Base-by-base conservation (phyloP, 306 rosid genomes). In the Crotalaria pallida region DNA sequence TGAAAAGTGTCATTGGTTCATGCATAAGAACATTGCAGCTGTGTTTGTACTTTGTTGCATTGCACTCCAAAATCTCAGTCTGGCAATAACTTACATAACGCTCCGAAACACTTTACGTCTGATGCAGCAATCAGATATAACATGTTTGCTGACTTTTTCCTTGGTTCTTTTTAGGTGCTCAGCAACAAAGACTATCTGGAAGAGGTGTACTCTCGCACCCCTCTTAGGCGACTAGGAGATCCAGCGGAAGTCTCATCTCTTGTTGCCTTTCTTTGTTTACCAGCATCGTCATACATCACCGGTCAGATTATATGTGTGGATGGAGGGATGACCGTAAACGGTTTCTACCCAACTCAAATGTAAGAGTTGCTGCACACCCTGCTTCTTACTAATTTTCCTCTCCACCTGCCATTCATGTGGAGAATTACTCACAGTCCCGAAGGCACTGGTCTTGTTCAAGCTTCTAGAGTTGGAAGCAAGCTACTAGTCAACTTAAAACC, bases 291-390 rank as follows among this genome's bases (percentile, higher is more conserved):
- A 23, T 90, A 86, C 76, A 80, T 88, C 65, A 91, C 89, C 47
- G 97, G 96, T 26, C 96, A 91, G 69, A 77, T 87, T 71, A 82
- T 91, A 55, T 84, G 92, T 69, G 83, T 88, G 17, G 92, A 91
- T 74, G 96, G 96, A 49, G 96, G 96, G 72, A 77, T 88, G 92
- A 70, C 91, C 0, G 82, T 86, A 24, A 86, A 86, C 74, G 96
- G 96, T 16, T 86, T 88, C 71, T 69, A 69, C 58, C 82, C 83
- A 47, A 76, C 67, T 12, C 71, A 78, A 22, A 66, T 75, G 45
- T 83, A 82, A 64, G 56, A 38, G 36, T 45, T 75, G 21, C 83
- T 23, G 10, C 65, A 18, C 52, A 18, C 66, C 13, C 6, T 33
- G 47, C 40, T 31, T 64, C n/a, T 26, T 18, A 21, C 59, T 27